Percentiles rank a stretch among this genome's conserved stretches.
These are phyloP conservation scores for Naganishia randhawae DNA, from an alignment of 768 basidiomycete genomes.

Conservation along the genomic window DNA sequence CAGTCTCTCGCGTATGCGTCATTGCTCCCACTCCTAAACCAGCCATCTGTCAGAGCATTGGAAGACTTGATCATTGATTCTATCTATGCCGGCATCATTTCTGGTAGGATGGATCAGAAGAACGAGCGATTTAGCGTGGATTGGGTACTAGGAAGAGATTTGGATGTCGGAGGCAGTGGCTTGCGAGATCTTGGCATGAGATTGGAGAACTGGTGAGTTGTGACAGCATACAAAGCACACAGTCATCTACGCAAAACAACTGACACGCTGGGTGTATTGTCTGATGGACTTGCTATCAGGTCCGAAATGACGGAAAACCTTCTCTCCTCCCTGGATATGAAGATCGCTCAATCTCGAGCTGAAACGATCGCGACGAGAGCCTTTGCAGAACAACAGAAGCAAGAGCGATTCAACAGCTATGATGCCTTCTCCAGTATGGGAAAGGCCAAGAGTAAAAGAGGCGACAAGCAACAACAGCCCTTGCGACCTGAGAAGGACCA, in stretches of 20 bases:
- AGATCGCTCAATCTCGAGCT: slow-evolving; percentile 18
- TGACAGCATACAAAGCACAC: not conserved
- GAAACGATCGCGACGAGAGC: slow-evolving; percentile 3
- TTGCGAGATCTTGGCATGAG: slow-evolving; percentile 30
- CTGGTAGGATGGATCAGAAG: slow-evolving; percentile 74
- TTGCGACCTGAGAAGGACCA: not conserved
- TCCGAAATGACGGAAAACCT: slow-evolving; percentile 20
- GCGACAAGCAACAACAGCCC: slow-evolving; percentile 5
- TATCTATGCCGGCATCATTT: slow-evolving; percentile 84
- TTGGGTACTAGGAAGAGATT: slow-evolving; percentile 85
- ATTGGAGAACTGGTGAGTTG: slow-evolving; percentile 48
- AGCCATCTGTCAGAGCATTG: slow-evolving; percentile 76
- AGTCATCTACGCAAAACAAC: not conserved
- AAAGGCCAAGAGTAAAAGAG: not conserved
- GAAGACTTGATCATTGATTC: slow-evolving; percentile 97
- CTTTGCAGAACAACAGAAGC: not conserved
- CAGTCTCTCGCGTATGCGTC: slow-evolving; percentile 65
- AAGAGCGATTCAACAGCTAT: slow-evolving; percentile 1
- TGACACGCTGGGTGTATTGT: too few species aligned
- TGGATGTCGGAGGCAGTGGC: slow-evolving; percentile 48
- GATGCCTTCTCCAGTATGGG: not conserved
- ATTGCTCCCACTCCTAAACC: slow-evolving; percentile 67
- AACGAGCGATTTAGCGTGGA: slow-evolving; percentile 73
- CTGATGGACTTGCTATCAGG: not conserved
- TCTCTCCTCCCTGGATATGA: slow-evolving; percentile 7